Conservation (phyloP, 306 rosid species). For the Acmispon strigosus region DNA sequence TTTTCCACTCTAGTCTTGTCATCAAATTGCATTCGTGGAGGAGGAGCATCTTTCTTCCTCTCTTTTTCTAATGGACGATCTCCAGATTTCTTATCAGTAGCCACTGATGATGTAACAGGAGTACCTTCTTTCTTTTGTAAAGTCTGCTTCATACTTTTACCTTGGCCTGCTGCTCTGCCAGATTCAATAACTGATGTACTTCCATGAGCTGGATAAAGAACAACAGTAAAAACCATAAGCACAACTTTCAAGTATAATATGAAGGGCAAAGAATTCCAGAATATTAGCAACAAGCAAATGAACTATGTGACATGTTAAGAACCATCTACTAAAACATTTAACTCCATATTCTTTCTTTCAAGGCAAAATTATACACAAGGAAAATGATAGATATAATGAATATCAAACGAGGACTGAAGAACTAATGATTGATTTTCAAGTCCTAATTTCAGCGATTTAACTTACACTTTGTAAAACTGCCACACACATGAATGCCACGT, state of each 20-base stretch:
- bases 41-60: slow-evolving; percentile 78
- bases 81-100: slow-evolving; percentile 54
- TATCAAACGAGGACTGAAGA: too few species aligned
- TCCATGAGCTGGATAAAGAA: slow-evolving; percentile 37
- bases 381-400: too few species aligned
- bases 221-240: slow-evolving; percentile 23
- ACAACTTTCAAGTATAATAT: neutral
- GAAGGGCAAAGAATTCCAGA: neutral
- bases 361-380: neutral
- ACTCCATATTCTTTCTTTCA: neutral
- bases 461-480: too few species aligned
- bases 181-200: slow-evolving; percentile 34
- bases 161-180: slow-evolving; percentile 17
- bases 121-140: slow-evolving; percentile 46
- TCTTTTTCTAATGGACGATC: slow-evolving; percentile 63
- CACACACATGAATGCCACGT: too few species aligned
- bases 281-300: slow-evolving; percentile 2
- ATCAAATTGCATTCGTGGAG: slow-evolving; percentile 83
- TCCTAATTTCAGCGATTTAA: too few species aligned
- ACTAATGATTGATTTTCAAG: too few species aligned
- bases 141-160: slow-evolving; percentile 49
- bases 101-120: slow-evolving; percentile 31
- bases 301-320: neutral
- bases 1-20: slow-evolving; percentile 63
- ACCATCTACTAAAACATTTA: neutral